Evolutionary conservation across 805 yeast genomes (phyloP), one percentile per base, ranked within the genome.

Genomic region (Cyberlindnera nakhonratchasimensis): DNA sequence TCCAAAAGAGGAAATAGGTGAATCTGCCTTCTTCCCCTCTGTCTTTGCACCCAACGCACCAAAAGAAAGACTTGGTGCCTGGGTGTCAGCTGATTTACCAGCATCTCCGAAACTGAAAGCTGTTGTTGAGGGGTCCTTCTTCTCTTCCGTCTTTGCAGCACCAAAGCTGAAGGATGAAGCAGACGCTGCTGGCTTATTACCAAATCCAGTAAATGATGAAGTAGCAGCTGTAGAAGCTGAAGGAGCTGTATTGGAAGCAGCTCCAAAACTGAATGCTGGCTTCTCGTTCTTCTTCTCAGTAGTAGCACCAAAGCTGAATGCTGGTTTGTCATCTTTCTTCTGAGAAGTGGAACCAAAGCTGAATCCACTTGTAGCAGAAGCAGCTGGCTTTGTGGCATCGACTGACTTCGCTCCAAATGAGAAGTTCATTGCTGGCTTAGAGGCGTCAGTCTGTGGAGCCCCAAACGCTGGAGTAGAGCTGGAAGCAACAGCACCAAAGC

Each of bases 81-180:
- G 22, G 10, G 45, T 23, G 9, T 30, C 42, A 11, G 39, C 34
- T 6, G 41, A 32, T 24, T 34, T 38, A 20, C 30, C 22, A 20
- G 40, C 36, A 22, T 31, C 43, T 19, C 37, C 39, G 17, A 39
- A 29, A 25, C 33, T n/a, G 37, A 38, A 34, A n/a, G n/a, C n/a
- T n/a, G n/a, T n/a, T 16, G 41, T 7, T 23, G 36, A 39, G 4
- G 39, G 7, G 21, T 29, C 41, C 20, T 34, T 34, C 36, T 31
- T 19, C 22, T 29, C 42, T 21, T 24, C 39, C 6, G 46, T 14
- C 18, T 39, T 31, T 34, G 45, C 30, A 37, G 43, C 42, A 16
- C 48, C 48, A 39, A 46, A 56, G 10, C 51, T 44, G 34, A 57
- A 53, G 8, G 47, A 41, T 22, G 59, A 47, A 33, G 46, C 50